Evolutionary conservation across 345 rosid species (phyloP).

Genomic region (Camelina hispida): DNA sequence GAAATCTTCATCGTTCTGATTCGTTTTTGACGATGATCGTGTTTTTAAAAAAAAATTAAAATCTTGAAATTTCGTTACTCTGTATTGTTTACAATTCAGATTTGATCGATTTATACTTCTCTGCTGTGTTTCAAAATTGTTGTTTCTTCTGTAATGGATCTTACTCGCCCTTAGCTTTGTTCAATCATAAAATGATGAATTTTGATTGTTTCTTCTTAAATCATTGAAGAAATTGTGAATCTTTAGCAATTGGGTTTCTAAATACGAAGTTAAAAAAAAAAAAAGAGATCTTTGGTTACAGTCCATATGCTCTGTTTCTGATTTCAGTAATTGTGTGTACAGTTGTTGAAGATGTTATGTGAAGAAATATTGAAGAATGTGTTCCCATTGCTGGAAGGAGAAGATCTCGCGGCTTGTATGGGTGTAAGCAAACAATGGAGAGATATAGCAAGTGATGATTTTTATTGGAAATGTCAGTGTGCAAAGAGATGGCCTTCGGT

Average conservation of each 20-base stretch:
- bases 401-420: slow-evolving; percentile 83
- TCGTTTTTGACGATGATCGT: background rate
- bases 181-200: background rate
- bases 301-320: background rate
- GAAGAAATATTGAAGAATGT: slow-evolving; percentile 84
- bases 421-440: slow-evolving; percentile 84
- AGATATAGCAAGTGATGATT: slow-evolving; percentile 76
- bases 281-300: too few species aligned
- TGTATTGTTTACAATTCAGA: background rate
- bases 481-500: slow-evolving; percentile 91
- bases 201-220: background rate
- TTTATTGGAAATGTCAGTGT: slow-evolving; percentile 89
- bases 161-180: background rate
- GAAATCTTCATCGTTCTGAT: background rate
- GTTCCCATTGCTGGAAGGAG: slow-evolving; percentile 75
- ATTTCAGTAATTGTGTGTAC: background rate
- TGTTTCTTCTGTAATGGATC: background rate
- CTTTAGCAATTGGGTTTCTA: background rate
- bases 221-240: background rate
- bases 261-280: background rate
- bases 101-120: too few species aligned
- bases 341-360: slow-evolving; percentile 49
- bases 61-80: background rate
- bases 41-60: too few species aligned
- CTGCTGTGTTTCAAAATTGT: background rate